Percentiles rank a stretch among this genome's conserved stretches.
phyloP scores from a whole-genome alignment of 129 eudicot genomes.

The Dittrichia graveolens region DNA sequence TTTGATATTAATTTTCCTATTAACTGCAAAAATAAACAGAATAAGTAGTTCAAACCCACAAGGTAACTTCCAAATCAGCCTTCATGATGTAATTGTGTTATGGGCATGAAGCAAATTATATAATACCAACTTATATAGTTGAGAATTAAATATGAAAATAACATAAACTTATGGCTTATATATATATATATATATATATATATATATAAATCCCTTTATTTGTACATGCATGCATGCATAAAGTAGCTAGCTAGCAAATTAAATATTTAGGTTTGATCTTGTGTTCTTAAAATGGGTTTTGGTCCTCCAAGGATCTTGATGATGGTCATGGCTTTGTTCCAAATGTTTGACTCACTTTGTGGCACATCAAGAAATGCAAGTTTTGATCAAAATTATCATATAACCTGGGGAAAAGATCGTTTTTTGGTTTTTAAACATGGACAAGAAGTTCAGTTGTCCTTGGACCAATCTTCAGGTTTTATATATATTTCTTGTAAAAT shows the following conservation, averaged over 20 bases:
- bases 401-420: conserved; percentile 67
- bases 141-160: neutral
- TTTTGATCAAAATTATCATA: conserved; percentile 55
- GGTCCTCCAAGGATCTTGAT: neutral
- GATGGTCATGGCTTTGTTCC: conserved; percentile 7
- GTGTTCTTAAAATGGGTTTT: conserved; percentile 24
- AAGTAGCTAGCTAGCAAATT: conserved; percentile 11
- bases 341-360: conserved; percentile 15
- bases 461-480: conserved; percentile 65
- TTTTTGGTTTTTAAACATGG: conserved; percentile 38
- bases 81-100: conserved; percentile 22
- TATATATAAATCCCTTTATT: conserved; percentile 30
- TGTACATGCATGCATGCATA: conserved; percentile 5
- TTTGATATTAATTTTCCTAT: conserved; percentile 15
- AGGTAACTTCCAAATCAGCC: conserved; percentile 24
- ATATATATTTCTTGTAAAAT: neutral
- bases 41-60: conserved; percentile 17
- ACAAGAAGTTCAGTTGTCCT: conserved; percentile 51
- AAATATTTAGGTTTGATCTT: conserved; percentile 2
- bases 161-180: neutral
- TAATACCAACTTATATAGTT: conserved; percentile 7
- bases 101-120: conserved; percentile 19
- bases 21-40: conserved; percentile 24
- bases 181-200: no score
- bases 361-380: conserved; percentile 12